phyloP scores from a whole-genome alignment of 169 alveolate genomes.

The Plasmodium reichenowi region DNA sequence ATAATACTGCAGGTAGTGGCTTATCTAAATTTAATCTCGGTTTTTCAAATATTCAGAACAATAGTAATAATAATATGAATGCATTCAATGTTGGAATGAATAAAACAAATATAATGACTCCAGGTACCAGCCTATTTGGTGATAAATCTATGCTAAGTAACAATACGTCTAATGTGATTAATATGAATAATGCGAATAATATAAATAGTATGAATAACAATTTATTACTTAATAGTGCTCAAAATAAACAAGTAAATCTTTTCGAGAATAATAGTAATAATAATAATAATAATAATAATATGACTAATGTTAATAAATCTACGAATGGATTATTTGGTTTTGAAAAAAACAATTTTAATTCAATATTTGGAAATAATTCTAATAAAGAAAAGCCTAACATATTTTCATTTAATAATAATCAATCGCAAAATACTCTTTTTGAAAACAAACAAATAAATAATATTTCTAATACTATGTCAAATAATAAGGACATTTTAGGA shows the following conservation, averaged over 20 bases:
- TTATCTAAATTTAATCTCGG: too few relatives aligned
- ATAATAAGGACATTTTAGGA: constrained; percentile 1
- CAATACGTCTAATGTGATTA: neutral
- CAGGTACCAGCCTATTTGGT: neutral
- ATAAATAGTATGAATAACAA: neutral
- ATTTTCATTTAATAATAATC: constrained; percentile 12
- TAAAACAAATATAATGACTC: constrained; percentile 1
- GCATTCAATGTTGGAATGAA: neutral
- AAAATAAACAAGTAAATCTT: constrained; percentile 11
- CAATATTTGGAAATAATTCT: constrained; percentile 9
- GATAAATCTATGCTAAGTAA: neutral
- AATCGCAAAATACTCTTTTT: constrained; percentile 19
- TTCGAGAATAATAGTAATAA: constrained; percentile 8
- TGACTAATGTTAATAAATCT: constrained; percentile 13
- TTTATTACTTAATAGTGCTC: constrained; percentile 6
- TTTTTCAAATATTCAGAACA: neutral
- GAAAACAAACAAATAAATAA: constrained; percentile 9
- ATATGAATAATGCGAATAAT: neutral
- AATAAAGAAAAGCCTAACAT: constrained; percentile 3
- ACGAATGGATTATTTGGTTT: constrained; percentile 1
- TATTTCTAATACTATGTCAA: neutral
- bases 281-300: constrained; percentile 10
- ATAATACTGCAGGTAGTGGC: neutral
- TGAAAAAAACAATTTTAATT: constrained; percentile 25
- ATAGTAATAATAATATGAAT: neutral